Base-by-base conservation (phyloP, 768 basidiomycete species). In the Naganishia randhawae region DNA sequence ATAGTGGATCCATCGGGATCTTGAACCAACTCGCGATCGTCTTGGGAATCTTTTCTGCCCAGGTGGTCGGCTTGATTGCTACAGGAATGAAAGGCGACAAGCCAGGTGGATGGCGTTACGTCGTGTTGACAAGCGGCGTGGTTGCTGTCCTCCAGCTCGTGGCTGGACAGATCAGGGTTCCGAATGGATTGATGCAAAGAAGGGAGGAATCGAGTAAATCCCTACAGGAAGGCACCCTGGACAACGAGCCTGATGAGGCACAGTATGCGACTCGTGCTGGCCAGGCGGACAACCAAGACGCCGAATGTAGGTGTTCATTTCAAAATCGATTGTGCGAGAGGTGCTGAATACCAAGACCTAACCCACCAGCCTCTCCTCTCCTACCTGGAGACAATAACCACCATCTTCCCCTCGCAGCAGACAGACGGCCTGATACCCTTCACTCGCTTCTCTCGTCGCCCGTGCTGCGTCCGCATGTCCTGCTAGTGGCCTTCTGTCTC, bases 21-120 rank as follows among this genome's bases (percentile, higher is more conserved):
- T 57, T 77, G 39, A 73, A 79, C 54, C 78, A 79, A 53, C 48
- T 79, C 45, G 78, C 66, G 16, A 79, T 79, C 51, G 75, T 76
- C 7, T 11, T 75, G 2, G 78, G 78, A 1, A 68, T 79, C 33
- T 72, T 72, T 39, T 70, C 69, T 14, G 75, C 76, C 17, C 78
- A 79, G 52, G 32, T 74, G 4, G 70, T 73, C 6, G 78, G 78
- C 8, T 69, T 74, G 32, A 65, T 71, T 16, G 57, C 74, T 25
- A 79, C 77, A 9, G 78, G 78, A 13, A 62, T 76, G 73, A 72
- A 73, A 66, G 78, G 78, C 19, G 76, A 78, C 29, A 74, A 66
- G 3, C 71, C 73, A 14, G 78, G 78, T 2, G 74, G 68, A 29
- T 79, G 78, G 78, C 63, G 78, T 50, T 77, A 73, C 48, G 76